These are phyloP conservation scores for barley (Hordeum vulgare) DNA, from an alignment of 176 grass and related monocot species.

Conservation along the genomic window DNA sequence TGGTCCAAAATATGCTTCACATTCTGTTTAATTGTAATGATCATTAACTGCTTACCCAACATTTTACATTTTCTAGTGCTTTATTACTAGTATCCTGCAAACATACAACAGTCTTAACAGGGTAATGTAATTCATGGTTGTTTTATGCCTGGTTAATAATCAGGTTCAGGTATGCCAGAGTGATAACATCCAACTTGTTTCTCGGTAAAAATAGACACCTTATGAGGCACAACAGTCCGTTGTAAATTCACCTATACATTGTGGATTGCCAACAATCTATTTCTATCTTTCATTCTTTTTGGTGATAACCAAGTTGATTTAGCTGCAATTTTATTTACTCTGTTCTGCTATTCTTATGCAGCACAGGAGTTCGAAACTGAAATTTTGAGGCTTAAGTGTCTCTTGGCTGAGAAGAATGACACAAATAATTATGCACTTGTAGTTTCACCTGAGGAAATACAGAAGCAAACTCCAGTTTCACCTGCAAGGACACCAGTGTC, in stretches of 20 bases:
- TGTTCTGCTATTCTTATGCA: conserved; percentile 20
- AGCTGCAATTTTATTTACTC: not conserved
- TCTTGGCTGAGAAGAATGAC: conserved; percentile 43
- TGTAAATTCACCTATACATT: not conserved
- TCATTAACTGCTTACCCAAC: not conserved
- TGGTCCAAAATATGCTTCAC: conserved; percentile 6
- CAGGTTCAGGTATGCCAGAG: not conserved
- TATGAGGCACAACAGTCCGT: not conserved
- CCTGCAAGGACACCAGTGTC: conserved; percentile 6
- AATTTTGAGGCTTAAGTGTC: conserved; percentile 40
- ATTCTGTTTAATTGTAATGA: not conserved
- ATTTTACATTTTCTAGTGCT: not conserved
- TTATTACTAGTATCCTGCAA: not conserved
- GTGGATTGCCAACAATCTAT: not conserved
- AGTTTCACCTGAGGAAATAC: not conserved
- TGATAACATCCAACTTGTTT: not conserved
- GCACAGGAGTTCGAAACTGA: conserved; percentile 53
- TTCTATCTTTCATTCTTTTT: not conserved
- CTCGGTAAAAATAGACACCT: not conserved
- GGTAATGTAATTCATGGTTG: not conserved
- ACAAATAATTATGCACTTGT: not conserved
- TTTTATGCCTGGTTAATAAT: not conserved
- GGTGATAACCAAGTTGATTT: not conserved
- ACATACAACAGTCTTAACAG: not conserved
- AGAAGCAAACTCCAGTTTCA: conserved; percentile 5